phyloP scores from a whole-genome alignment of 306 rosid species.

The Cicer chorassanicum region DNA sequence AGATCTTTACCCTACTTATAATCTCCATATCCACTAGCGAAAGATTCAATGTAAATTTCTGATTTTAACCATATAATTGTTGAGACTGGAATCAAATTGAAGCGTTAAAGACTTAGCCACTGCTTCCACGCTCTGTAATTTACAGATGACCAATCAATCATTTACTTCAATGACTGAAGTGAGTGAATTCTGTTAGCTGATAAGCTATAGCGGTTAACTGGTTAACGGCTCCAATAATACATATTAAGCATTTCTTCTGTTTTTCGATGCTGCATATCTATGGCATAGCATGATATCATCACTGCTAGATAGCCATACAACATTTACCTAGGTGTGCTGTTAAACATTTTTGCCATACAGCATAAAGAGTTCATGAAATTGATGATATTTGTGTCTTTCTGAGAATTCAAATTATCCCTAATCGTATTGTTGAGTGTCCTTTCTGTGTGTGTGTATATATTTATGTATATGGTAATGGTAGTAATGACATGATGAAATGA shows the following conservation, averaged over 20 bases:
- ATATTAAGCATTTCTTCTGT: neutral
- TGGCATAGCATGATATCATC: constrained; percentile 6
- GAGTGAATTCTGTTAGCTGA: constrained; percentile 17
- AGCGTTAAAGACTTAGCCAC: neutral
- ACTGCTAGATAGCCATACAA: neutral
- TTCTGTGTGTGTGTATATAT: neutral
- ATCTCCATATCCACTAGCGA: neutral
- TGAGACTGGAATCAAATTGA: constrained; percentile 14
- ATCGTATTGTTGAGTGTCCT: constrained; percentile 1
- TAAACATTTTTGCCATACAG: constrained; percentile 4
- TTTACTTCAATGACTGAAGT: constrained; percentile 1
- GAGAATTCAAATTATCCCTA: neutral
- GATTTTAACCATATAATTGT: neutral
- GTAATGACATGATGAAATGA: constrained; percentile 33
- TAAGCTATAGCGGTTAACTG: neutral
- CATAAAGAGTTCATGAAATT: neutral
- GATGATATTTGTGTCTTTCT: constrained; percentile 1
- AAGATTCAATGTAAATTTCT: constrained; percentile 4
- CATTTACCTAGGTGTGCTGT: neutral
- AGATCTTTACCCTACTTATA: constrained; percentile 7
- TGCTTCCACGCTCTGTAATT: constrained; percentile 1
- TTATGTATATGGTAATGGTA: constrained; percentile 23
- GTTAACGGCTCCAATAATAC: neutral
- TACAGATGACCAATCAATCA: neutral
- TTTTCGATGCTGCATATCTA: neutral